A percentile compares a stretch with the other conserved stretches of the same genome.
These are phyloP conservation scores for Aspergillus neoniger DNA, from an alignment of 2,329 filamentous ascomycete genomes.

Conservation along the genomic window DNA sequence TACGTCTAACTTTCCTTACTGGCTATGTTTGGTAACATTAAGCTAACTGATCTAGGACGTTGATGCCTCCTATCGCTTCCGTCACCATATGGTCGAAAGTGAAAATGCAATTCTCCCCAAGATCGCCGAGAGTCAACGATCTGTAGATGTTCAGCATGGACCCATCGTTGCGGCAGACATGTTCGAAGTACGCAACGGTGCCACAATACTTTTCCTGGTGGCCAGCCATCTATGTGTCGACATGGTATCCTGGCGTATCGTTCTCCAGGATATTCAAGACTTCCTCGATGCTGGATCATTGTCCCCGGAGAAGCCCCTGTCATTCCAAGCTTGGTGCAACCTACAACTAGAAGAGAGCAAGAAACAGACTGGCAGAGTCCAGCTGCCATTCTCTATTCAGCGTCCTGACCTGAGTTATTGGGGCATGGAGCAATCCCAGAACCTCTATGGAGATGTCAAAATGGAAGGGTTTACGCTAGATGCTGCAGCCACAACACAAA, in stretches of 20 bases:
- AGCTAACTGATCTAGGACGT: conserved; percentile 29
- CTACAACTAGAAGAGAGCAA: conserved; percentile 35
- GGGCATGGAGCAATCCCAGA: conserved; percentile 36
- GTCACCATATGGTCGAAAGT: conserved; percentile 27
- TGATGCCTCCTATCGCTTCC: conserved; percentile 36
- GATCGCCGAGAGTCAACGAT: conserved; percentile 34
- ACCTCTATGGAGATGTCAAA: conserved; percentile 39
- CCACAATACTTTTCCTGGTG: conserved; percentile 21
- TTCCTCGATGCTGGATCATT: conserved; percentile 35
- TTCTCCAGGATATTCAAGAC: conserved; percentile 41
- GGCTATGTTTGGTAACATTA: not conserved
- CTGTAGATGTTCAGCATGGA: conserved; percentile 36
- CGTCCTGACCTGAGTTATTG: conserved; percentile 39
- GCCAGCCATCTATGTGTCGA: conserved; percentile 27
- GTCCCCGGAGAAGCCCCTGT: conserved; percentile 36
- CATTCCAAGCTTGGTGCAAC: conserved; percentile 43
- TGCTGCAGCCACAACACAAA: conserved; percentile 33
- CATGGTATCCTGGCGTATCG: conserved; percentile 34
- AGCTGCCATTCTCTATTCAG: conserved; percentile 32
- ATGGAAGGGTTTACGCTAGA: conserved; percentile 38
- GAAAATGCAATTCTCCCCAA: conserved; percentile 27
- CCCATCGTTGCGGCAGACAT: conserved; percentile 23
- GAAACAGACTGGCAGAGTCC: conserved; percentile 14
- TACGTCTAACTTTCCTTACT: conserved; percentile 15
- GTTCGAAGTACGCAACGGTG: conserved; percentile 15